phyloP scores from a whole-genome alignment of 345 rosid species.

The Hypericum androsaemum region DNA sequence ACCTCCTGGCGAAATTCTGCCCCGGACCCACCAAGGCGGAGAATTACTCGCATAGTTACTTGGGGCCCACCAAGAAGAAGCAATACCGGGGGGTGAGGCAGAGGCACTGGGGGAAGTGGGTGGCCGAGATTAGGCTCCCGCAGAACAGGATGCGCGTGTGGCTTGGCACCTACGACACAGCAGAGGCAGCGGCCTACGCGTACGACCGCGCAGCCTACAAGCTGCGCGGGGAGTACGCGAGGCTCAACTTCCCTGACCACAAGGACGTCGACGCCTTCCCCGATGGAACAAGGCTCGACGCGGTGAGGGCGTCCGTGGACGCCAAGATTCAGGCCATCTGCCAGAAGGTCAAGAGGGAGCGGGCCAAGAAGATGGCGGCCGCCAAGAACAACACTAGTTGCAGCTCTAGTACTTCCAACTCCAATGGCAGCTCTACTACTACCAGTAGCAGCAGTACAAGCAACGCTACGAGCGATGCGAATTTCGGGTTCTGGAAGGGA shows the following conservation, averaged over 20 bases:
- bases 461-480: too few relatives aligned
- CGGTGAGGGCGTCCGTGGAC: conserved; percentile 61
- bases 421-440: neutral
- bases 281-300: conserved; percentile 34
- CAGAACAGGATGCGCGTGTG: conserved; percentile 94
- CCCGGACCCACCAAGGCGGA: conserved; percentile 22
- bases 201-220: conserved; percentile 98
- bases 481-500: conserved; percentile 32
- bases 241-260: conserved; percentile 72
- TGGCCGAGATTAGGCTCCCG: conserved; percentile 89
- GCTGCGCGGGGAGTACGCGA: conserved; percentile 88
- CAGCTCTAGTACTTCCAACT: too few relatives aligned
- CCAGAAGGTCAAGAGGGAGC: conserved; percentile 61
- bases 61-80: conserved; percentile 39
- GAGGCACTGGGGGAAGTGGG: conserved; percentile 99
- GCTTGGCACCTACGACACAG: conserved; percentile 89
- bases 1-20: conserved; percentile 52
- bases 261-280: conserved; percentile 33
- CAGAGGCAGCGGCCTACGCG: conserved; percentile 90
- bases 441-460: neutral
- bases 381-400: conserved; percentile 20
- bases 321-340: conserved; percentile 90
- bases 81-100: conserved; percentile 96
- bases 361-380: conserved; percentile 37
- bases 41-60: too few relatives aligned